Evolutionary conservation across 1,284 basidiomycete genomes (phyloP).

Genomic region (Puccinia novopanici): DNA sequence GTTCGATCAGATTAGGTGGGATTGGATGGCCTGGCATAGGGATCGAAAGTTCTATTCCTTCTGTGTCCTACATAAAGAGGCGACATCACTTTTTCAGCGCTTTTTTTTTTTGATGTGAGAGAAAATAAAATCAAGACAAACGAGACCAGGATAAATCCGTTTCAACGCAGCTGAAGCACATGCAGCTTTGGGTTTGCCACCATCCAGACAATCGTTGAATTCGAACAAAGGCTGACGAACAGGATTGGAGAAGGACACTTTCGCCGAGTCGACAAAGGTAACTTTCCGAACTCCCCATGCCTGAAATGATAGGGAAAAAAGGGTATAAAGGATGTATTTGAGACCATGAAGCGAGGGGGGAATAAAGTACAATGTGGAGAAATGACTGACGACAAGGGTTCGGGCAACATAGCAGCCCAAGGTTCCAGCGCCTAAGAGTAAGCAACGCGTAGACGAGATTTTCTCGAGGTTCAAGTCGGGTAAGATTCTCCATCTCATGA

Average conservation of each 20-base stretch:
- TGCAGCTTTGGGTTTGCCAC: slow-evolving; percentile 87
- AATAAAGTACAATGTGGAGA: background rate
- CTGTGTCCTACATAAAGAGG: slow-evolving; percentile 67
- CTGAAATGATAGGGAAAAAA: slow-evolving; percentile 60
- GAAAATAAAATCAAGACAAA: slow-evolving; percentile 61
- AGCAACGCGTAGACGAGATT: slow-evolving; percentile 74
- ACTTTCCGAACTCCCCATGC: slow-evolving; percentile 94
- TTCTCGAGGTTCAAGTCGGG: slow-evolving; percentile 85
- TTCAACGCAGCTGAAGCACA: slow-evolving; percentile 84
- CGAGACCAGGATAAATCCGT: slow-evolving; percentile 88
- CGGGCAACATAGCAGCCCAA: slow-evolving; percentile 93
- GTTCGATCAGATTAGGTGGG: slow-evolving; percentile 63
- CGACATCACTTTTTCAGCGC: too few species aligned
- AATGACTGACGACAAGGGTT: slow-evolving; percentile 72
- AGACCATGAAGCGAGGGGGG: background rate
- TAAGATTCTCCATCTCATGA: slow-evolving; percentile 97
- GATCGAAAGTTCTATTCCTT: slow-evolving; percentile 74
- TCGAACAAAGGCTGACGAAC: slow-evolving; percentile 94
- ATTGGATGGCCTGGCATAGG: slow-evolving; percentile 98
- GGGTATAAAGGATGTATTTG: background rate
- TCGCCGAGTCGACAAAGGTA: slow-evolving; percentile 84
- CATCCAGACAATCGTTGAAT: slow-evolving; percentile 89
- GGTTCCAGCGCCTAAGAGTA: slow-evolving; percentile 91
- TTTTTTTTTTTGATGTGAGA: background rate
- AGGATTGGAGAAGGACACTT: slow-evolving; percentile 93